These are phyloP conservation scores for Tolypocladium sp. DNA, from an alignment of 2,329 filamentous ascomycete species.

Conservation along the genomic window DNA sequence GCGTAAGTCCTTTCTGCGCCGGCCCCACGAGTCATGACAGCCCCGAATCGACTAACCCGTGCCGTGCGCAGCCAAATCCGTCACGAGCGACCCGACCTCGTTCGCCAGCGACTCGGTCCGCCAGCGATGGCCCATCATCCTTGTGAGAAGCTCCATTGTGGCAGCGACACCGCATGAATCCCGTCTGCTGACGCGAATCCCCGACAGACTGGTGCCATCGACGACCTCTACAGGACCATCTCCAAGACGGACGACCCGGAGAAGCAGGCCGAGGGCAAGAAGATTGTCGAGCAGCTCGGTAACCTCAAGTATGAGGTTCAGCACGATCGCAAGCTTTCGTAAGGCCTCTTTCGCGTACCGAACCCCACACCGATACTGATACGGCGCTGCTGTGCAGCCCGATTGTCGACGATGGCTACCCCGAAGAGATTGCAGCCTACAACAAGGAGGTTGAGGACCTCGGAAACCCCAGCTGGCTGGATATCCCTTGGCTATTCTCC, in stretches of 20 bases:
- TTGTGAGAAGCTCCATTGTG: slow-evolving; percentile 46
- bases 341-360: slow-evolving; percentile 17
- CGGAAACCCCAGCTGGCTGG: slow-evolving; percentile 70
- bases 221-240: slow-evolving; percentile 80
- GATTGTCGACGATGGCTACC: slow-evolving; percentile 64
- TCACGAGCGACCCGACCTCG: slow-evolving; percentile 72
- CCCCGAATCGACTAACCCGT: slow-evolving; percentile 2
- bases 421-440: slow-evolving; percentile 75
- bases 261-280: slow-evolving; percentile 73
- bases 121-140: slow-evolving; percentile 86
- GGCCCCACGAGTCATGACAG: neutral
- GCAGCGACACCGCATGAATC: neutral
- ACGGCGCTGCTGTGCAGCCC: slow-evolving; percentile 38
- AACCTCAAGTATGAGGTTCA: slow-evolving; percentile 90
- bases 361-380: neutral
- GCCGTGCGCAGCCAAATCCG: slow-evolving; percentile 55
- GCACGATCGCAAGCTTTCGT: slow-evolving; percentile 76
- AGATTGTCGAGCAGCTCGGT: slow-evolving; percentile 69
- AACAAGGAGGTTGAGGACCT: slow-evolving; percentile 76
- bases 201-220: slow-evolving; percentile 74
- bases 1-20: slow-evolving; percentile 39
- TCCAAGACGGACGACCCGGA: slow-evolving; percentile 49
- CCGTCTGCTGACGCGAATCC: neutral
- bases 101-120: slow-evolving; percentile 81
- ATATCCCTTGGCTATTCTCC: slow-evolving; percentile 77